phyloP scores from a whole-genome alignment of 164 flowering plant genomes.

The Annona cherimola region DNA sequence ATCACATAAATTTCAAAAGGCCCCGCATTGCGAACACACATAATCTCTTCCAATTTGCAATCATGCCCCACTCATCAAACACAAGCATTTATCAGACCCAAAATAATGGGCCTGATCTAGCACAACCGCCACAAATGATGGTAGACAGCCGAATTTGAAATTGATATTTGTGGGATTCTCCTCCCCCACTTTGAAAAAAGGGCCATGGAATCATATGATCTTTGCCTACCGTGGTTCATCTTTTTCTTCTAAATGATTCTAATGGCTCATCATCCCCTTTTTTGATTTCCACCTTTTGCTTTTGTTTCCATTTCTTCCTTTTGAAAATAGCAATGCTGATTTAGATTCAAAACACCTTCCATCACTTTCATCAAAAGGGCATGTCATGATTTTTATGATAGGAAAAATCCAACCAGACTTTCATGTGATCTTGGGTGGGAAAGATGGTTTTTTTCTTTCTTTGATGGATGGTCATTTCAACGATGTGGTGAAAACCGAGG shows the following conservation, averaged over 20 bases:
- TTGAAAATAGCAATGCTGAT: background rate
- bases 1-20: too few species aligned
- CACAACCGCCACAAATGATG: background rate
- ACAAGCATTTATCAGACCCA: too few species aligned
- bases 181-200: constrained; percentile 4
- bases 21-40: too few species aligned
- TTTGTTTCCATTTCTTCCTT: background rate
- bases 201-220: constrained; percentile 8
- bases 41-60: too few species aligned
- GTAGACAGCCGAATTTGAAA: background rate
- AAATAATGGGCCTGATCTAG: background rate
- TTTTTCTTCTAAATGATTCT: constrained; percentile 1
- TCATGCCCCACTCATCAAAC: too few species aligned
- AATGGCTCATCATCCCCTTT: constrained; percentile 5
- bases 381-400: background rate
- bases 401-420: constrained; percentile 1
- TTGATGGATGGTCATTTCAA: constrained; percentile 5
- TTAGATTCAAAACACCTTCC: background rate
- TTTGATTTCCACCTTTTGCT: background rate
- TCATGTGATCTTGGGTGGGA: background rate
- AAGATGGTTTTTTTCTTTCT: background rate
- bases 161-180: background rate
- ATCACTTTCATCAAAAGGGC: constrained; percentile 1
- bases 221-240: background rate
- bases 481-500: background rate